Evolutionary conservation across 139 green algal species (phyloP).

Genomic region (Volvox africanus): DNA sequence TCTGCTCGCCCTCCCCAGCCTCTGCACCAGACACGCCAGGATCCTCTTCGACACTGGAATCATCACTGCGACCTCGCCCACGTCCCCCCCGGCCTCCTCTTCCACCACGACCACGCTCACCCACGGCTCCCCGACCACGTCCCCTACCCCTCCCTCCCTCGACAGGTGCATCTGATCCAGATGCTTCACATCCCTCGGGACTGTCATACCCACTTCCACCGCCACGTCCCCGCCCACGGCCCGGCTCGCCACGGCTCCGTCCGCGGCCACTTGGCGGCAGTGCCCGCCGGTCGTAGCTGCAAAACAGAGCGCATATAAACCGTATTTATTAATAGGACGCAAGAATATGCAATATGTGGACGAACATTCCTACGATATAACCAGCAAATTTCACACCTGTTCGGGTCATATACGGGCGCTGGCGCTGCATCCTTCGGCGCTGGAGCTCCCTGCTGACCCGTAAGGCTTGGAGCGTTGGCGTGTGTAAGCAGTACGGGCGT

Average conservation of each 20-base stretch:
- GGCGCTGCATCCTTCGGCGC: neutral
- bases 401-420: slow-evolving; percentile 33
- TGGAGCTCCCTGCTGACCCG: neutral
- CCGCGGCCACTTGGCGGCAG: neutral
- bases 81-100: slow-evolving; percentile 14
- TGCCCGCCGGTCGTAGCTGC: slow-evolving; percentile 38
- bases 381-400: slow-evolving; percentile 5
- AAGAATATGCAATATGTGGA: neutral
- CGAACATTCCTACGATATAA: too few relatives aligned
- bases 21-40: neutral
- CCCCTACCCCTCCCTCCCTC: slow-evolving; percentile 20
- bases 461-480: neutral
- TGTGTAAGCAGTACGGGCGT: slow-evolving; percentile 49
- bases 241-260: neutral
- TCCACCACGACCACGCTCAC: slow-evolving; percentile 22
- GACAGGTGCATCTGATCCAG: neutral
- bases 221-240: neutral
- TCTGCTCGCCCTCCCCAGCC: neutral
- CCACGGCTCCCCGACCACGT: neutral
- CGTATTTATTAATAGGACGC: neutral
- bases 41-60: slow-evolving; percentile 38
- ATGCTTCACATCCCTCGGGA: neutral
- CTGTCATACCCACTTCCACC: slow-evolving; percentile 33
- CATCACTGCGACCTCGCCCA: slow-evolving; percentile 10
- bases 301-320: neutral